These are phyloP conservation scores for Nelumbo lutea DNA, from an alignment of 164 flowering plant genomes.

Conservation along the genomic window DNA sequence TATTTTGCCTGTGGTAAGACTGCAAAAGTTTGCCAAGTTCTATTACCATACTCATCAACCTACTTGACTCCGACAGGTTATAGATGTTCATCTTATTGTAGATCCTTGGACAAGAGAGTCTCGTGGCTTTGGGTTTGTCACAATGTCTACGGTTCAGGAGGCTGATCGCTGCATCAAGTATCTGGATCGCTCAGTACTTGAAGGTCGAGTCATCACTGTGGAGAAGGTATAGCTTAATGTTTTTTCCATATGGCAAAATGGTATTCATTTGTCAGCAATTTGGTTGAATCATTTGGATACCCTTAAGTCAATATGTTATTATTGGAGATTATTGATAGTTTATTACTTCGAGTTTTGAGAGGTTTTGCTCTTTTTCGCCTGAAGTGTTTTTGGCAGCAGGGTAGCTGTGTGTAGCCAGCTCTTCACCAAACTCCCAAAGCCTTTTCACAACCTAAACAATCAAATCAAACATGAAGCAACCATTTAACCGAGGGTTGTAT, in stretches of 20 bases:
- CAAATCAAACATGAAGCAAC: conserved; percentile 67
- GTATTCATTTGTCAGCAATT: not conserved
- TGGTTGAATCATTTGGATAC: not conserved
- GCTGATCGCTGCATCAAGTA: conserved; percentile 82
- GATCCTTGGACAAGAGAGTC: conserved; percentile 97
- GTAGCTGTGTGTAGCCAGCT: conserved; percentile 90
- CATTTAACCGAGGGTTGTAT: conserved; percentile 80
- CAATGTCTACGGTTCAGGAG: conserved; percentile 62
- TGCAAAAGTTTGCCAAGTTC: too few species aligned
- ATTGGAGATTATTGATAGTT: conserved; percentile 10
- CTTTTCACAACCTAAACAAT: conserved; percentile 52
- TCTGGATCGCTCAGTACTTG: conserved; percentile 68
- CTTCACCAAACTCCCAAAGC: conserved; percentile 73
- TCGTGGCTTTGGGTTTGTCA: conserved; percentile 95
- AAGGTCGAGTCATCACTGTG: conserved; percentile 84
- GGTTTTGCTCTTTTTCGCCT: conserved; percentile 47
- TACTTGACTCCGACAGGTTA: conserved; percentile 41
- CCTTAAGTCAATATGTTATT: too few species aligned
- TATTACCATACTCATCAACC: too few species aligned
- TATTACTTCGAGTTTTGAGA: conserved; percentile 28
- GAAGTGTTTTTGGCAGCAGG: conserved; percentile 88
- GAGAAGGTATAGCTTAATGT: conserved; percentile 60
- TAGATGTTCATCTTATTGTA: conserved; percentile 76
- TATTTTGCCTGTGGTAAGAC: too few species aligned
- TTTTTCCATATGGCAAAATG: not conserved